phyloP scores from a whole-genome alignment of 2,329 filamentous ascomycete species.

The Lasiodiplodia gonubiensis region DNA sequence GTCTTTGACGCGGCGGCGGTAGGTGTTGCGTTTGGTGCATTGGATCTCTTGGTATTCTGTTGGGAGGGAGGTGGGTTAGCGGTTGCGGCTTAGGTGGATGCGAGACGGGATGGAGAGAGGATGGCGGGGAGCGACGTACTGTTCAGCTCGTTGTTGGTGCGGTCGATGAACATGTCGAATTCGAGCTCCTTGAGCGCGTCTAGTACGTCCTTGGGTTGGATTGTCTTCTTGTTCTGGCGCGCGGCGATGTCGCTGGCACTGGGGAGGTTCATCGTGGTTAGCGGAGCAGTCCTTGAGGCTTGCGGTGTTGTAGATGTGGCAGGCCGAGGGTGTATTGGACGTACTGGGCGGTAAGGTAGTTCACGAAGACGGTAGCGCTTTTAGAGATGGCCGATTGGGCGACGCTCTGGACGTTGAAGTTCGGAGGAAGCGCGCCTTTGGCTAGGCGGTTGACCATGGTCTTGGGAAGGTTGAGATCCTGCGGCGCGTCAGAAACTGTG shows the following conservation, averaged over 20 bases:
- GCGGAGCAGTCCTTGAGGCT: neutral
- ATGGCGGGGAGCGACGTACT: slow-evolving; percentile 61
- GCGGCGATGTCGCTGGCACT: slow-evolving; percentile 74
- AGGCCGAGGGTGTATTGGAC: slow-evolving; percentile 41
- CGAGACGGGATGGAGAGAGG: no score
- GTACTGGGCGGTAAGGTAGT: slow-evolving; percentile 76
- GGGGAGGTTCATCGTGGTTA: neutral
- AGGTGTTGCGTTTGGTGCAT: slow-evolving; percentile 74
- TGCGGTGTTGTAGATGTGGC: neutral
- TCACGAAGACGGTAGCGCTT: slow-evolving; percentile 83
- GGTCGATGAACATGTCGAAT: slow-evolving; percentile 71
- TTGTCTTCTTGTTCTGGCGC: slow-evolving; percentile 74
- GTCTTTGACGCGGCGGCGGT: slow-evolving; percentile 72
- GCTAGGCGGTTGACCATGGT: slow-evolving; percentile 81
- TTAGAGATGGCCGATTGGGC: slow-evolving; percentile 80
- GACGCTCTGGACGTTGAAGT: slow-evolving; percentile 84
- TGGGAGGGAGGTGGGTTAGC: neutral
- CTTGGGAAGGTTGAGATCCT: slow-evolving; percentile 79
- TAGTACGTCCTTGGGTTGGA: slow-evolving; percentile 76
- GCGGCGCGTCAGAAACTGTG: slow-evolving; percentile 27
- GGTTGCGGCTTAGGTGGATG: neutral
- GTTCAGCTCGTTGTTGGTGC: slow-evolving; percentile 75
- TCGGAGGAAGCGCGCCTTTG: slow-evolving; percentile 78
- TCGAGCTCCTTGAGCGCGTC: slow-evolving; percentile 78
- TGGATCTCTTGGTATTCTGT: slow-evolving; percentile 75